Evolutionary conservation across 202 grass and related monocot genomes (phyloP).

Genomic region (Cymbopogon flexuosus): DNA sequence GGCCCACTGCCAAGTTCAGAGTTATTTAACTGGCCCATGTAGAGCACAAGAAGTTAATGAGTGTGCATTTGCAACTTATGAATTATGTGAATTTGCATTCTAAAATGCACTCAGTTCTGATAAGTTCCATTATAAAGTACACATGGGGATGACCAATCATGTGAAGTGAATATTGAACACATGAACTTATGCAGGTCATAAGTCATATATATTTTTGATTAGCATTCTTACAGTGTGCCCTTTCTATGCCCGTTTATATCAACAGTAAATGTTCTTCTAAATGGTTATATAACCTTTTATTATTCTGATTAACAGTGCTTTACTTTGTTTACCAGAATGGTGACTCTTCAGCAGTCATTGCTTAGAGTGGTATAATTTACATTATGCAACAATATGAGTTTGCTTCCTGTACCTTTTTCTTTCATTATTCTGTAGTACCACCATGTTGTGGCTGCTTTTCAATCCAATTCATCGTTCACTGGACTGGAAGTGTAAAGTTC

Average conservation of each 20-base stretch:
- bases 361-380: not conserved
- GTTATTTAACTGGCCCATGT: not conserved
- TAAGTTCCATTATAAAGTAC: not conserved
- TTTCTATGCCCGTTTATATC: not conserved
- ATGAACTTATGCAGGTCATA: not conserved
- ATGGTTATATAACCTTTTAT: not conserved
- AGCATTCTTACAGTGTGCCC: not conserved
- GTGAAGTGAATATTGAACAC: constrained; percentile 15
- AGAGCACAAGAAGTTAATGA: constrained; percentile 11
- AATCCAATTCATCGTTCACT: not conserved
- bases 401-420: not conserved
- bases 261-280: not conserved
- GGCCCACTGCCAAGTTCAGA: not conserved
- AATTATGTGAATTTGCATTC: not conserved
- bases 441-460: not conserved
- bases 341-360: not conserved
- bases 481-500: not conserved
- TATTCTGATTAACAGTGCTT: not conserved
- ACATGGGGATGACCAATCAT: not conserved
- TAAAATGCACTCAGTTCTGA: not conserved
- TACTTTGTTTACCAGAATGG: constrained; percentile 8
- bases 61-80: not conserved
- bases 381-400: constrained; percentile 2
- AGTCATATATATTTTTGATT: constrained; percentile 1
- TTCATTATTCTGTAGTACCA: not conserved